Evolutionary conservation across 257 asterid species (phyloP), one percentile per base, ranked within the genome.

Genomic region (Solanum rostratum): DNA sequence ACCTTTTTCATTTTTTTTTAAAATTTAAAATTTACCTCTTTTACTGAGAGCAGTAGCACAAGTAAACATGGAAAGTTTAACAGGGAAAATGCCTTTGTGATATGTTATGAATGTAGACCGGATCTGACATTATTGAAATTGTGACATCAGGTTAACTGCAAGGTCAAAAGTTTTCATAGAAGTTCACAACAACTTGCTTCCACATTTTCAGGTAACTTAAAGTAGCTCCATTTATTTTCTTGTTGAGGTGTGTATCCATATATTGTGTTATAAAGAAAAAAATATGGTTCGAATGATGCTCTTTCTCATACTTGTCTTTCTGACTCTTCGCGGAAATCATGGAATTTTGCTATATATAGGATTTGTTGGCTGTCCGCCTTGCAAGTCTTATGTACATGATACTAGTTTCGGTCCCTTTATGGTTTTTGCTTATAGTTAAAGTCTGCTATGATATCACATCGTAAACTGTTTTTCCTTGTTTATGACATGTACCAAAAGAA

Each of bases 141-240:
- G 49, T 85, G 85, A 33, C 30, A 19, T 63, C 92, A 96, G 99
- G 97, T 92, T 95, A 91, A 84, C 91, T 78, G 85, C 71, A 87
- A 92, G 91, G 90, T 96, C 92, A 15, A 88, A 91, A 22, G 4
- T 91, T 71, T 93, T 95, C 87, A 50, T 81, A 65, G 88, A 90
- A 85, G 92, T 93, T 79, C 90, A 90, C 88, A 68, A 86, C 76
- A 71, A 50, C 88, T 49, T 92, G 83, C 91, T 95, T 85, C 97
- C 98, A 87, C 92, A 88, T 84, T 88, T 96, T 88, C 99, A 96
- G 99, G 99, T 88, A 85, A 53, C 49, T 37, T 29, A 20, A 20
- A 76, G 86, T 86, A 63, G 50, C 43, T 85, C 22, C 63, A 68
- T 20, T 33, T 78, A 13, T 62, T 74, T 43, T 84, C 68, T 50